These are phyloP conservation scores for Taphrina communis DNA, from an alignment of 1,139 yeast genomes.

Conservation along the genomic window DNA sequence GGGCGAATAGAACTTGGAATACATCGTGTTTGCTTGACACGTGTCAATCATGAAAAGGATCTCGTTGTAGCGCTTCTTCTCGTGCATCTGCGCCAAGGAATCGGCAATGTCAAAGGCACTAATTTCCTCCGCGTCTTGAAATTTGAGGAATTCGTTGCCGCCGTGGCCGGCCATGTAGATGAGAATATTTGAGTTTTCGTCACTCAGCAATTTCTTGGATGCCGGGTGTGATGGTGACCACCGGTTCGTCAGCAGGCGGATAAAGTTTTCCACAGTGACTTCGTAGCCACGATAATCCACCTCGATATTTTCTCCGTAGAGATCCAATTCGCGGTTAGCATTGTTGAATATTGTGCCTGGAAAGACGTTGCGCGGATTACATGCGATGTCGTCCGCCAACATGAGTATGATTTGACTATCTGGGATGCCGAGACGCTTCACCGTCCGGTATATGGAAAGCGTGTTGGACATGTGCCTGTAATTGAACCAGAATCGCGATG, in stretches of 20 bases:
- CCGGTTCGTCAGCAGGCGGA: constrained; percentile 81
- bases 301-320: constrained; percentile 92
- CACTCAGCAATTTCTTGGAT: constrained; percentile 85
- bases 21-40: constrained; percentile 98
- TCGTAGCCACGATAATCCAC: constrained; percentile 98
- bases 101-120: constrained; percentile 95
- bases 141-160: constrained; percentile 93
- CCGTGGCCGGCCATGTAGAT: constrained; percentile 98
- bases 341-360: constrained; percentile 97
- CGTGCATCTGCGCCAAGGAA: constrained; percentile 96
- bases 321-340: constrained; percentile 89
- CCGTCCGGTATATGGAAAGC: constrained; percentile 90
- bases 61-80: constrained; percentile 86
- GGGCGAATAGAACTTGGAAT: constrained; percentile 88
- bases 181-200: constrained; percentile 90
- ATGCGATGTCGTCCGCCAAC: constrained; percentile 96
- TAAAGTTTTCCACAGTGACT: constrained; percentile 94
- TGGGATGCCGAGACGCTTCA: constrained; percentile 92
- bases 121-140: constrained; percentile 98
- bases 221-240: constrained; percentile 96
- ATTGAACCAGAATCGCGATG: constrained; percentile 97
- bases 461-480: constrained; percentile 98
- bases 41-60: constrained; percentile 97
- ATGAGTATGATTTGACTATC: constrained; percentile 95
- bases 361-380: constrained; percentile 92